Evolutionary conservation across 1,139 yeast genomes (phyloP).

Genomic region (Trichomonascaceae sp.): DNA sequence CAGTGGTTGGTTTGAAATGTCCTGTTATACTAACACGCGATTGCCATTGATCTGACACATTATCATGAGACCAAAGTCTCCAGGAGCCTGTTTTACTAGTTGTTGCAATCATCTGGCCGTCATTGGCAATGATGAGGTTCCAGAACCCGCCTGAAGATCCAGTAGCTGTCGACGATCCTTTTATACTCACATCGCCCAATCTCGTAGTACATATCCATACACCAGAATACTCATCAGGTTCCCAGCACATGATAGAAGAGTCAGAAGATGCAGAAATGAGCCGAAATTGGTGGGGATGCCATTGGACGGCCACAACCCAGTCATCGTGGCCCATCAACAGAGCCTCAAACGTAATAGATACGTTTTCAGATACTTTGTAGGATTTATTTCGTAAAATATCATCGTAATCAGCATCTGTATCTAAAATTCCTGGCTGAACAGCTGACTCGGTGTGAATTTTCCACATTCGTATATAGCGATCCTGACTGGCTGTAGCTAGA

Average conservation of each 20-base stretch:
- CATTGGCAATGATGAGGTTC: conserved; percentile 74
- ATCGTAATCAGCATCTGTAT: conserved; percentile 12
- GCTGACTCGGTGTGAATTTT: conserved; percentile 41
- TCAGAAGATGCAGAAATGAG: conserved; percentile 88
- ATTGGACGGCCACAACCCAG: conserved; percentile 81
- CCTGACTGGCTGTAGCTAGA: conserved; percentile 85
- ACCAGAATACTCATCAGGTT: conserved; percentile 79
- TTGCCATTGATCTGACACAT: conserved; percentile 40
- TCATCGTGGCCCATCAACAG: conserved; percentile 97
- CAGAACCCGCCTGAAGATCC: conserved; percentile 98
- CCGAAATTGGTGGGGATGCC: conserved; percentile 64
- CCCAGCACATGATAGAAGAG: conserved; percentile 94
- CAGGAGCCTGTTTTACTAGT: conserved; percentile 88
- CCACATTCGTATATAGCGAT: conserved; percentile 86
- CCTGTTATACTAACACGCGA: conserved; percentile 69
- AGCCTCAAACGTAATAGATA: conserved; percentile 79
- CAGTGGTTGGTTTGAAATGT: conserved; percentile 67
- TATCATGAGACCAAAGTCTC: conserved; percentile 58
- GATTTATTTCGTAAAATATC: conserved; percentile 26
- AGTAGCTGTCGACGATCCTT: conserved; percentile 97
- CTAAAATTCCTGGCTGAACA: conserved; percentile 15
- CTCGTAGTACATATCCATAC: conserved; percentile 82
- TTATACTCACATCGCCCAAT: conserved; percentile 86
- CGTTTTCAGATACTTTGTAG: conserved; percentile 28
- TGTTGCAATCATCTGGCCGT: conserved; percentile 42